phyloP scores from a whole-genome alignment of 176 grass and related monocot species.

The Themeda triandra region DNA sequence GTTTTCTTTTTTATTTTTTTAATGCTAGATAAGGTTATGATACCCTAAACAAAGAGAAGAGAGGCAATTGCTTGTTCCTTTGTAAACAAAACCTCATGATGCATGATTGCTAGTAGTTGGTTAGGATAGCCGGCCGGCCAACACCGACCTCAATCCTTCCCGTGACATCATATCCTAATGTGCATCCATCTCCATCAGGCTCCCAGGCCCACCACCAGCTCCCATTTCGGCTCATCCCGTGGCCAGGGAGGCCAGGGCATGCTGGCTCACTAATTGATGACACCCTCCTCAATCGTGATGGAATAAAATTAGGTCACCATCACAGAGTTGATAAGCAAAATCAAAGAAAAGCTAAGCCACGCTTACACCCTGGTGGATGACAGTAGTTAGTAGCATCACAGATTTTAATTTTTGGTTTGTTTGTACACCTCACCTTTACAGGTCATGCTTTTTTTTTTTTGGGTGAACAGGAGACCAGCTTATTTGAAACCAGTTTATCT shows the following conservation, averaged over 20 bases:
- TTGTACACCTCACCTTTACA: too few species aligned
- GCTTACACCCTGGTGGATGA: too few species aligned
- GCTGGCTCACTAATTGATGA: neutral
- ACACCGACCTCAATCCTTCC: conserved; percentile 11
- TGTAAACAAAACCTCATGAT: neutral
- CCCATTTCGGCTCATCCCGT: conserved; percentile 13
- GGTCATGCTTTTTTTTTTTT: too few species aligned
- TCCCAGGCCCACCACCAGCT: neutral
- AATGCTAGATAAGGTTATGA: too few species aligned
- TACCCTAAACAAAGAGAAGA: too few species aligned
- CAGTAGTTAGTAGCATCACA: too few species aligned
- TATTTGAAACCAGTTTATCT: too few species aligned
- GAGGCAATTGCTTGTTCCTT: too few species aligned
- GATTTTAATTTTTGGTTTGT: too few species aligned
- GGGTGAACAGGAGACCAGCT: too few species aligned
- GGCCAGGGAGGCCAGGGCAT: neutral
- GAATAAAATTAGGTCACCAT: neutral
- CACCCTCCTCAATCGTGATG: neutral
- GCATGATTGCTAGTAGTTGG: neutral
- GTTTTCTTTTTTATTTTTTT: too few species aligned
- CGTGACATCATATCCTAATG: neutral
- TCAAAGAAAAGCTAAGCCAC: neutral
- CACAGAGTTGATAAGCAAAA: neutral
- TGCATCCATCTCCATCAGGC: neutral
- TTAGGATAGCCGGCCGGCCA: conserved; percentile 1